A percentile compares a stretch with the other conserved stretches of the same genome.
These are phyloP conservation scores for Thermothielavioides terrestris DNA, from an alignment of 495 filamentous ascomycete species.

Conservation along the genomic window DNA sequence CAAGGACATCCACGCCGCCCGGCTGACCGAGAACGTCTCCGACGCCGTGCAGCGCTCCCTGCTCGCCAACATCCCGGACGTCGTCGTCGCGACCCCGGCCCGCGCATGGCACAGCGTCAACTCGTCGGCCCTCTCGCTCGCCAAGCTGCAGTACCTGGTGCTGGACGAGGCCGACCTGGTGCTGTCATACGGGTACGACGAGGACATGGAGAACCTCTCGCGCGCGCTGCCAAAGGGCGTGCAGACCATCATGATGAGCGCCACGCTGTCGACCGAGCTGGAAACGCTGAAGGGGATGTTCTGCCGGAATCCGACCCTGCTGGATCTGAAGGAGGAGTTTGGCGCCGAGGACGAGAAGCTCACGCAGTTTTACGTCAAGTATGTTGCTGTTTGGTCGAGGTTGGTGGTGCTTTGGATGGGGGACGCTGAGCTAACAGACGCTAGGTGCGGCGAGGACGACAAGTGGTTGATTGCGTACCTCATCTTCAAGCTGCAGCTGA, in stretches of 20 bases:
- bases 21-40: constrained; percentile 79
- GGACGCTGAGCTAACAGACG: background rate
- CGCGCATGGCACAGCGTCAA: constrained; percentile 64
- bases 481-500: constrained; percentile 86
- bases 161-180: constrained; percentile 94
- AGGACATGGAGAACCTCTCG: constrained; percentile 72
- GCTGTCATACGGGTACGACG: constrained; percentile 89
- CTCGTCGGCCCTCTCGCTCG: constrained; percentile 56
- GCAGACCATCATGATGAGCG: constrained; percentile 89
- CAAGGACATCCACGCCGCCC: constrained; percentile 70
- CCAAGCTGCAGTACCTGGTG: constrained; percentile 67
- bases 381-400: constrained; percentile 16
- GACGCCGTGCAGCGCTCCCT: constrained; percentile 78
- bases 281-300: constrained; percentile 80
- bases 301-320: constrained; percentile 64
- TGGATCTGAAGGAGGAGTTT: constrained; percentile 63
- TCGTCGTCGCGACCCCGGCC: constrained; percentile 83
- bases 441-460: constrained; percentile 66
- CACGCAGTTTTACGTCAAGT: constrained; percentile 80
- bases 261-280: constrained; percentile 79
- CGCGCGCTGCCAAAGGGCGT: constrained; percentile 71
- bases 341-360: constrained; percentile 65
- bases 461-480: constrained; percentile 92
- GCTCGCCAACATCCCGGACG: constrained; percentile 78
- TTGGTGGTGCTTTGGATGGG: constrained; percentile 7